Evolutionary conservation across 768 basidiomycete genomes (phyloP).

Genomic region (Ephemerocybe angulata): DNA sequence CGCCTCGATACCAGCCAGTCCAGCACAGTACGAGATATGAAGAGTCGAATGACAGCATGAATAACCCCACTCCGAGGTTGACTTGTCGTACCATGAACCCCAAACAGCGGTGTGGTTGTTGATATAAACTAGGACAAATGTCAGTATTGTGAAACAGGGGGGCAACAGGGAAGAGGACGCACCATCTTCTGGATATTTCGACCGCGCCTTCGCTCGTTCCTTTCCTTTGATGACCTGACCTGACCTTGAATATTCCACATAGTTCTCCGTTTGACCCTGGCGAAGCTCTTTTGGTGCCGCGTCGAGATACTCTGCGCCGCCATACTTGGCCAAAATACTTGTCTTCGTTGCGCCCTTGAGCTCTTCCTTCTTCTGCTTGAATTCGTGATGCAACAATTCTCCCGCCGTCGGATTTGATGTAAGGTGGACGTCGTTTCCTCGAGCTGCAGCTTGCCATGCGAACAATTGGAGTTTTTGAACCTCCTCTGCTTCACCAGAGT

Average conservation of each 20-base stretch:
- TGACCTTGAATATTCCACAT: slow-evolving; percentile 92
- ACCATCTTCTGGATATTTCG: slow-evolving; percentile 98
- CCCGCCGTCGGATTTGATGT: slow-evolving; percentile 97
- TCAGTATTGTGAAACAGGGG: slow-evolving; percentile 2
- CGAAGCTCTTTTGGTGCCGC: slow-evolving; percentile 86
- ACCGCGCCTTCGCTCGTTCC: slow-evolving; percentile 80
- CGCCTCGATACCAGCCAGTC: slow-evolving; percentile 78
- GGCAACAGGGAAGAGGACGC: slow-evolving; percentile 26
- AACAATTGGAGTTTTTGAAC: slow-evolving; percentile 92
- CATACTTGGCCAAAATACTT: slow-evolving; percentile 89
- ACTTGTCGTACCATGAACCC: slow-evolving; percentile 90
- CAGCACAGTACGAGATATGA: slow-evolving; percentile 89
- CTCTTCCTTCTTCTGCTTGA: slow-evolving; percentile 87
- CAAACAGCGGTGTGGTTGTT: slow-evolving; percentile 97
- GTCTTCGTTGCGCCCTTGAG: slow-evolving; percentile 85
- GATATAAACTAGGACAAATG: slow-evolving; percentile 56
- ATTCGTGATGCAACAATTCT: slow-evolving; percentile 86
- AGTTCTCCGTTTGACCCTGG: slow-evolving; percentile 95
- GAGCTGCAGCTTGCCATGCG: slow-evolving; percentile 92
- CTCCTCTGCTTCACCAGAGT: slow-evolving; percentile 88
- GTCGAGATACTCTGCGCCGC: slow-evolving; percentile 89
- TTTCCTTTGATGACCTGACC: slow-evolving; percentile 90
- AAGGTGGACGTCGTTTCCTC: slow-evolving; percentile 92
- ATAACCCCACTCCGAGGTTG: slow-evolving; percentile 82
- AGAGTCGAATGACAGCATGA: slow-evolving; percentile 89